Percentiles rank a stretch among this genome's conserved stretches.
Conservation (phyloP, 306 rosid species). For the Vicia villosa region DNA sequence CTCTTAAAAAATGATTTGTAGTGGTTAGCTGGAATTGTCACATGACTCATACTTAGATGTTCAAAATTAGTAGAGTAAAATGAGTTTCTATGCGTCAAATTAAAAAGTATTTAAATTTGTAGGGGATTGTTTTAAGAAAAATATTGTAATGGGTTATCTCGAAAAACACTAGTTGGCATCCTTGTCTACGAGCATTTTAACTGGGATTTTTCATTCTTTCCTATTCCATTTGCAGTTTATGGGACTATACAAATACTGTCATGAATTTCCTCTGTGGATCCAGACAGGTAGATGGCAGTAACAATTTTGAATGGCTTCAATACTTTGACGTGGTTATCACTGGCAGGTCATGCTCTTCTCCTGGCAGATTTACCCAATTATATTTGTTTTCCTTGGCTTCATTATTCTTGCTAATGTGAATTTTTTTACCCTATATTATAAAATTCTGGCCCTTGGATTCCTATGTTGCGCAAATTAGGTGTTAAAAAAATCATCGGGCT, state of each 20-base stretch:
- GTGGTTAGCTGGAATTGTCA: background rate
- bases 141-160: background rate
- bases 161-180: background rate
- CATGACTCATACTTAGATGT: background rate
- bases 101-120: conserved; percentile 7
- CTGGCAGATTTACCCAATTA: conserved; percentile 5
- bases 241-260: conserved; percentile 96
- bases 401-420: conserved; percentile 19
- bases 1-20: background rate
- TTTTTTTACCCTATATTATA: conserved; percentile 14
- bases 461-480: conserved; percentile 9
- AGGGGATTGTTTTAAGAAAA: conserved; percentile 16
- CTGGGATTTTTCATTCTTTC: conserved; percentile 10
- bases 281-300: conserved; percentile 46
- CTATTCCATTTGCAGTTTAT: conserved; percentile 65
- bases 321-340: conserved; percentile 93
- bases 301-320: conserved; percentile 81
- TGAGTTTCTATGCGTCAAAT: background rate
- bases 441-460: conserved; percentile 16
- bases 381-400: conserved; percentile 32
- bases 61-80: background rate
- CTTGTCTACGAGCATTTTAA: background rate
- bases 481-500: background rate
- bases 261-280: conserved; percentile 87
- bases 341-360: conserved; percentile 71